A percentile compares a stretch with the other conserved stretches of the same genome.
Conservation (phyloP, 2,329 filamentous ascomycete species). For the Arthrinium puccinioides region DNA sequence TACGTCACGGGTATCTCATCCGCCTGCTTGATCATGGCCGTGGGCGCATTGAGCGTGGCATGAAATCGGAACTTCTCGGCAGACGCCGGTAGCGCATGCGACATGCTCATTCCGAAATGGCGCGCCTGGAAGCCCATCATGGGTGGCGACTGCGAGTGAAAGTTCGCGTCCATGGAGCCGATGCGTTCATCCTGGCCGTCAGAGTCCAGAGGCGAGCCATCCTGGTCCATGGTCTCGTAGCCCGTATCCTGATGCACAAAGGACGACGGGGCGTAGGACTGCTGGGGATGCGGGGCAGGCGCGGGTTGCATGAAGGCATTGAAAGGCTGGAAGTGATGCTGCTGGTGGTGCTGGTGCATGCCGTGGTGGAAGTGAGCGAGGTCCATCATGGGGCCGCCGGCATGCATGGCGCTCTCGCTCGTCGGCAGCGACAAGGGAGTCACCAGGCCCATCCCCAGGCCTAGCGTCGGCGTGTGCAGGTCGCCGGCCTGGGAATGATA, state of each 20-base stretch:
- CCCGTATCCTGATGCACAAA: conserved; percentile 76
- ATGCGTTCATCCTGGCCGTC: conserved; percentile 44
- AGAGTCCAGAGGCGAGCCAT: conserved; percentile 59
- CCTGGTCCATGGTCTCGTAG: conserved; percentile 74
- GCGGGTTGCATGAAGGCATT: conserved; percentile 64
- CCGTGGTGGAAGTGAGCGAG: conserved; percentile 57
- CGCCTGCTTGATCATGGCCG: conserved; percentile 85
- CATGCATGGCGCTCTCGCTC: conserved; percentile 57
- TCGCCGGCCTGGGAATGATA: conserved; percentile 82
- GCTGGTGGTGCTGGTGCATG: conserved; percentile 34
- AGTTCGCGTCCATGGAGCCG: conserved; percentile 49
- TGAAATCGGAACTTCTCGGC: conserved; percentile 81
- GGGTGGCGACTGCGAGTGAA: conserved; percentile 54
- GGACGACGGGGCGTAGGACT: conserved; percentile 65
- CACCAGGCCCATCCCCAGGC: conserved; percentile 66
- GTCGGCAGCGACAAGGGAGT: conserved; percentile 77
- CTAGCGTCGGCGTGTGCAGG: conserved; percentile 74
- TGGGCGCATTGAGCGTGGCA: conserved; percentile 84
- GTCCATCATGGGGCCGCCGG: conserved; percentile 52
- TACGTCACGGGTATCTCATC: conserved; percentile 97
- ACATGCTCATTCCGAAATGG: conserved; percentile 38
- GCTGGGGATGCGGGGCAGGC: conserved; percentile 38
- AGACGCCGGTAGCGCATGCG: conserved; percentile 40
- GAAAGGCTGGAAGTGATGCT: conserved; percentile 53
- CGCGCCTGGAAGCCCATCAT: conserved; percentile 50